These are phyloP conservation scores for Iris macrosiphon DNA, from an alignment of 106 monocot species.

Conservation along the genomic window DNA sequence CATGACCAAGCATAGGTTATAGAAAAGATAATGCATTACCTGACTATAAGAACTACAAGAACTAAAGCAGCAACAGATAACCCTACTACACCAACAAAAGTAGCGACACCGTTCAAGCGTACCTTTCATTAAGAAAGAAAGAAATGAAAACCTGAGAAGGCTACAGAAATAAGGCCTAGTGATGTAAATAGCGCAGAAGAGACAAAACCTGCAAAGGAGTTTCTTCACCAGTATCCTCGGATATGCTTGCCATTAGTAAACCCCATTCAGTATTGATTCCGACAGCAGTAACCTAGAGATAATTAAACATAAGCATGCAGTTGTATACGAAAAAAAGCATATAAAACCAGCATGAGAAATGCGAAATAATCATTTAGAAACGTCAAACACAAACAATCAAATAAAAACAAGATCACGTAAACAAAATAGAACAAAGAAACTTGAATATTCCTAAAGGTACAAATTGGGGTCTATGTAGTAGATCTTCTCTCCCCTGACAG, in stretches of 20 bases:
- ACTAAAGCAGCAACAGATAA: slow-evolving; percentile 70
- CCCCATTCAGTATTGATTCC: slow-evolving; percentile 99
- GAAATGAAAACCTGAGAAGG: slow-evolving; percentile 1
- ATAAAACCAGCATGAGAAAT: neutral
- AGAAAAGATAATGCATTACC: slow-evolving; percentile 28
- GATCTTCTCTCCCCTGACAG: too few relatives aligned
- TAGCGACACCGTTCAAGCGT: slow-evolving; percentile 95
- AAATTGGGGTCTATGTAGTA: too few relatives aligned
- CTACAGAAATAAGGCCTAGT: neutral
- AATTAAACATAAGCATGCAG: neutral
- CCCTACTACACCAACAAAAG: slow-evolving; percentile 84
- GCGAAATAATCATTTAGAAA: slow-evolving; percentile 1
- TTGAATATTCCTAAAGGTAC: too few relatives aligned
- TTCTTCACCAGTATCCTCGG: slow-evolving; percentile 95
- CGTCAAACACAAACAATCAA: neutral
- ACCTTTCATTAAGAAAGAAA: slow-evolving; percentile 45
- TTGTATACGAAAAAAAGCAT: neutral
- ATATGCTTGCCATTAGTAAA: slow-evolving; percentile 89
- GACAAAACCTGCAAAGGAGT: slow-evolving; percentile 89
- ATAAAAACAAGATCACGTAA: neutral
- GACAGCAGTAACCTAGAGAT: slow-evolving; percentile 77
- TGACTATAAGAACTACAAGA: slow-evolving; percentile 60
- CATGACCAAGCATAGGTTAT: neutral
- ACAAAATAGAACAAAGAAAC: too few relatives aligned
- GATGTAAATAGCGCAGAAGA: neutral